Evolutionary conservation across 2,329 filamentous ascomycete species (phyloP).

Genomic region (Epichloe sibirici): DNA sequence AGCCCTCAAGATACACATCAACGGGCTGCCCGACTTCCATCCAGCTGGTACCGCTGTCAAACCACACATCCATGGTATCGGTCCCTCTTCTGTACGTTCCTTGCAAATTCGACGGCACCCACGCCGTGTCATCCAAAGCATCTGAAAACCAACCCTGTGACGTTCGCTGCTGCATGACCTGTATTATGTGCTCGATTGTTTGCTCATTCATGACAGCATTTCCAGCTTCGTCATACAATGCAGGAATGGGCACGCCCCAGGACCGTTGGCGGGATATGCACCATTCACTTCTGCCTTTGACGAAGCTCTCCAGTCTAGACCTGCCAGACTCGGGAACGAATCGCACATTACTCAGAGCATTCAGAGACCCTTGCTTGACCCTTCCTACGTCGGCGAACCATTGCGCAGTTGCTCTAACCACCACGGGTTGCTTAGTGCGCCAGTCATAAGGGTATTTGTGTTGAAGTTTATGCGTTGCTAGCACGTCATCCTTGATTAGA

Average conservation of each 20-base stretch:
- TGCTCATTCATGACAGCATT: slow-evolving; percentile 68
- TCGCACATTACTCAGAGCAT: slow-evolving; percentile 55
- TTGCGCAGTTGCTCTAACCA: slow-evolving; percentile 84
- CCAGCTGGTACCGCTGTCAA: slow-evolving; percentile 96
- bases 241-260: slow-evolving; percentile 95
- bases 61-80: slow-evolving; percentile 99
- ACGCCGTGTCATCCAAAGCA: slow-evolving; percentile 57
- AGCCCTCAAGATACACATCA: slow-evolving; percentile 87
- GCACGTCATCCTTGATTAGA: slow-evolving; percentile 51
- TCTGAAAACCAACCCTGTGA: slow-evolving; percentile 96
- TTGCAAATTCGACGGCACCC: slow-evolving; percentile 57
- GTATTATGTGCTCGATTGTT: slow-evolving; percentile 75
- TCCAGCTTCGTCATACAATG: slow-evolving; percentile 62
- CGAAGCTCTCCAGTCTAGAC: slow-evolving; percentile 68
- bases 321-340: slow-evolving; percentile 71
- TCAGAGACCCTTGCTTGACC: slow-evolving; percentile 64
- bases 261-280: slow-evolving; percentile 92
- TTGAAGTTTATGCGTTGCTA: slow-evolving; percentile 57
- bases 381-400: slow-evolving; percentile 91
- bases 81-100: slow-evolving; percentile 59
- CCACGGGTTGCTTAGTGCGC: slow-evolving; percentile 86
- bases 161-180: slow-evolving; percentile 61
- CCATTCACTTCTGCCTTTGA: slow-evolving; percentile 86
- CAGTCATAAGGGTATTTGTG: slow-evolving; percentile 99
- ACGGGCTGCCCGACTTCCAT: slow-evolving; percentile 46